Base-by-base conservation (phyloP, 176 grass and related monocot species). In the Canna indica region DNA sequence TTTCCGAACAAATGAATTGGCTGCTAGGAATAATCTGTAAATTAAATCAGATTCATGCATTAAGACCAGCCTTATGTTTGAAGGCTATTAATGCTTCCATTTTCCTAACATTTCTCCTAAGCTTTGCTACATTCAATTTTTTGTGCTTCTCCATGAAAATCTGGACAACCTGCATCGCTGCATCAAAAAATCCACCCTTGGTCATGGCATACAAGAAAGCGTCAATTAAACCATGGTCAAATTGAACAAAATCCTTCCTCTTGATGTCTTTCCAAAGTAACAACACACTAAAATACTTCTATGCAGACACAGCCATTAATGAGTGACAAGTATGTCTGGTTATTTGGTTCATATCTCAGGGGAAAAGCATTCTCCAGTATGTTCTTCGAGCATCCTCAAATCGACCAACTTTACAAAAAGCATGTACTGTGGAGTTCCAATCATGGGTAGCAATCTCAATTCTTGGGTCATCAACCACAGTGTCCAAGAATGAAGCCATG, bases 141-240 rank as follows among this genome's bases (percentile, higher is more conserved):
- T 97, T 97, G 58, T 97, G 94, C 20, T 76, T 97, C 81, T 92
- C 94, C 94, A 97, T 90, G 77, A 87, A 97, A 81, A 97, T 92
- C 81, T 97, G 92, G 11, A 90, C 83, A 46, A 90, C 94, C 77
- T 97, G 89, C 89, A 97, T 90, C 35, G 86, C 94, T 52, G 85
- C 88, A 75, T 97, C 88, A 80, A 97, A 97, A 79, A 92, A 97
- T 46, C 94, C 94, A 74, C 94, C 94, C 73, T 97, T 97, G 46
- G 92, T 86, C 64, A 97, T 75, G 73, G 88, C 88, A 77, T 80
- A 85, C 16, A 97, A 85, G 77, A 97, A 92, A 22, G 89, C 86
- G 77, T 97, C 94, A 50, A 97, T 81, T 54, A 92, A 68, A 69
- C 75, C 94, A 52, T 83, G 88, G 74, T 92, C 91, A 36, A 97